Evolutionary conservation across 371 early-diverging fungal species (phyloP), one percentile per base, ranked within the genome.

Genomic region (Gilbertella persicaria): DNA sequence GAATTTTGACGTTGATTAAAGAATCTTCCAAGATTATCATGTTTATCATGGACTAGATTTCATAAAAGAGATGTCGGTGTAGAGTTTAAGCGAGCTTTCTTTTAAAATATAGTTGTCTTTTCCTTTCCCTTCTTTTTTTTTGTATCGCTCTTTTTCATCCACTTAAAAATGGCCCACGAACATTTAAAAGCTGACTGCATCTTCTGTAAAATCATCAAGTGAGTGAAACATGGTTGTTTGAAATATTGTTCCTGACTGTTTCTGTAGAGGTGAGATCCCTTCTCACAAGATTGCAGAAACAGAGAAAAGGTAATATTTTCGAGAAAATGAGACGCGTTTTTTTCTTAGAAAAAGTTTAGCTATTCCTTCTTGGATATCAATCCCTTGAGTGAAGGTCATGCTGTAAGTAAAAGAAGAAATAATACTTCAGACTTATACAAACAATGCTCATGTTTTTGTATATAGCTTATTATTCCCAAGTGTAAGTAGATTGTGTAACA

Each of bases 161-260:
- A 9, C 20, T 19, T 30, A 39, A n/a, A 26, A 23, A 59, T 64
- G 61, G 26, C 50, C 28, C 35, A 51, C 37, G 37, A 55, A 21
- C 76, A 78, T 43, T 59, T 78, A n/a, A 46, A 50, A 36, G 75
- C 62, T 37, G 62, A 69, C 53, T 96, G 96, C 79, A 66, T 95
- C 62, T 96, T 96, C 66, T 96, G 96, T 83, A 92, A 89, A 71
- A 94, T 96, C 58, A 82, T 92, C 65, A 75, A 79, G 79, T 75
- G 71, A 50, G 26, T 10, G 30, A 29, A 44, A 14, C 7, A 2
- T 12, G 17, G 33, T 5, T 37, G 38, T 26, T 35, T 5, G 3
- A 29, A 39, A 21, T 12, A 38, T 16, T 10, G 26, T 14, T 16
- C 1, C 17, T 13, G 10, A 10, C 21, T 41, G 8, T 5, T 33